Percentiles rank a stretch among this genome's conserved stretches.
Conservation (phyloP, 148 eudicot genomes). For the Amaranthus cruentus region DNA sequence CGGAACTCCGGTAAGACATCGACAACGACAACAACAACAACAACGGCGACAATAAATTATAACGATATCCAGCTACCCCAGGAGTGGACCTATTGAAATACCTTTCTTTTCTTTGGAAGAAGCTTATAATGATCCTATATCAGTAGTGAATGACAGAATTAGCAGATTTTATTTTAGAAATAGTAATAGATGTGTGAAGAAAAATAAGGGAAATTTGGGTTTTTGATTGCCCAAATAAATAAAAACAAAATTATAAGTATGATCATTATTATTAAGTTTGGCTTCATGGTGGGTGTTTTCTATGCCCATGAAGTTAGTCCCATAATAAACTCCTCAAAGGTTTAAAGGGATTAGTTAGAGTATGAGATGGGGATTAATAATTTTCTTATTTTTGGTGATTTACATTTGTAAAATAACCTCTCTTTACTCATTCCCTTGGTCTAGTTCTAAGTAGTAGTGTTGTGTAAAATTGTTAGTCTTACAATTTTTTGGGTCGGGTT, state of each 20-base stretch:
- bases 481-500: not conserved
- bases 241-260: not conserved
- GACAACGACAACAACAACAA: not conserved
- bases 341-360: too few species aligned
- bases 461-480: not conserved
- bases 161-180: not conserved
- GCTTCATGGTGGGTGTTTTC: constrained; percentile 19
- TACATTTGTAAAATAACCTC: not conserved
- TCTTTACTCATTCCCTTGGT: not conserved
- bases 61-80: constrained; percentile 25
- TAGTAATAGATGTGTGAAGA: constrained; percentile 1
- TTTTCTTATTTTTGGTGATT: not conserved
- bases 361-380: not conserved
- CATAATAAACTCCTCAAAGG: constrained; percentile 12
- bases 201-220: not conserved
- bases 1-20: not conserved
- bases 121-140: not conserved
- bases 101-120: not conserved
- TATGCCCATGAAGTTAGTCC: constrained; percentile 13
- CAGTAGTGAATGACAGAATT: too few species aligned
- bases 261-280: too few species aligned
- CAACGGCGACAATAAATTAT: not conserved
- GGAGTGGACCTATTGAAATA: constrained; percentile 24
- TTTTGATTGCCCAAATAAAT: not conserved
- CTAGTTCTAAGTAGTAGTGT: not conserved